Base-by-base conservation (phyloP, 2,329 filamentous ascomycete species). In the Fonsecaea monophora region DNA sequence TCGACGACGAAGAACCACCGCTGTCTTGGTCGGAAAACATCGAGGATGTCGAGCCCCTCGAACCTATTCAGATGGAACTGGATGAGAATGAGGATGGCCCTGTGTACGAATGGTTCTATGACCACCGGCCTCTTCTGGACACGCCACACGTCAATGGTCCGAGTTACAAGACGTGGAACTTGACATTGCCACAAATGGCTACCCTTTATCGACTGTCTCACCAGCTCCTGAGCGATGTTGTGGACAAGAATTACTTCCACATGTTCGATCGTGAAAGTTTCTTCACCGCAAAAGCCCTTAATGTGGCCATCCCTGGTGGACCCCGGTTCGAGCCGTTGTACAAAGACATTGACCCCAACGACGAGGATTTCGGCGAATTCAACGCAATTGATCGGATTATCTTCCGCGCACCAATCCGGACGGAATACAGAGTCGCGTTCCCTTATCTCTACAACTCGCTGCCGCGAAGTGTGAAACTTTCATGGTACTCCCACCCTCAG, bases 301-400 rank as follows among this genome's bases (percentile, higher is more conserved):
- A 99, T 73, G 94, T 99, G 60, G 94, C 96, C 9, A 92, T 99
- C 62, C 95, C 95, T n/a, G 95, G 95, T 77, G 96, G 95, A 9
- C 95, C 95, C 68, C 89, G 95, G 35, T 99, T 99, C 71, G 95
- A 99, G 79, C 95, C 95, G 30, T 79, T 99, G 21, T 99, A 97
- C 84, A 99, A 99, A 81, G 95, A 99, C 74, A 94, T 99, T 68
- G 94, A 99, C 78, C 95, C 95, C 1, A 99, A 99, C 74, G 94
- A 98, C 73, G 95, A 99, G 78, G 95, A 99, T 76, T 99, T 99
- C 80, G 95, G 95, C 79, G 95, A 99, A 79, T 99, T 99, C 85
- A 99, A 99, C 76, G 95, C 95, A 38, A 99, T 99, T 74, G 95
- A 99, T 76, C 92, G 96, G 73, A 99, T 99, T 80, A 99, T 99